Conservation (phyloP, 1,284 basidiomycete genomes). For the Rhodofomes roseus region DNA sequence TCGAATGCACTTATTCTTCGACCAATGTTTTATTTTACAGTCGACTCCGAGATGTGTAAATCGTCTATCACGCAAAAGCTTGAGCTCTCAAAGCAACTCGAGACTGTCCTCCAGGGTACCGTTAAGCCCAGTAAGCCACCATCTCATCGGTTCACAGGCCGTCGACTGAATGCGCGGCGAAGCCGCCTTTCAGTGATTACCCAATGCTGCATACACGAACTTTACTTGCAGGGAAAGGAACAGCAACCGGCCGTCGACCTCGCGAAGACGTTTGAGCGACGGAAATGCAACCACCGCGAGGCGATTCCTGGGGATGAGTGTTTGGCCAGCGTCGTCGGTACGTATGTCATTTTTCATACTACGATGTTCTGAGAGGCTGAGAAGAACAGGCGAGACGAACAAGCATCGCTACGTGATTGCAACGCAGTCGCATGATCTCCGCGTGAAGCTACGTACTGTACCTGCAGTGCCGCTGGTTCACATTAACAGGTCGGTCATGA, state of each 20-base stretch:
- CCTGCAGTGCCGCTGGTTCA: constrained; percentile 87
- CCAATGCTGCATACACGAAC: constrained; percentile 89
- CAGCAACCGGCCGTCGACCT: constrained; percentile 78
- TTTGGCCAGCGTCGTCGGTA: constrained; percentile 78
- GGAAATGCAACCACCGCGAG: constrained; percentile 93
- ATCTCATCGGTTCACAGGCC: neutral
- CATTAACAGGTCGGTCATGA: constrained; percentile 85
- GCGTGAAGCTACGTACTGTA: constrained; percentile 60
- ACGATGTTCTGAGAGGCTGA: neutral
- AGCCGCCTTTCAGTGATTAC: constrained; percentile 82
- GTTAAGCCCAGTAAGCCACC: constrained; percentile 80
- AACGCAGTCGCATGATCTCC: constrained; percentile 70
- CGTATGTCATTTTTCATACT: constrained; percentile 21
- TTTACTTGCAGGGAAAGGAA: constrained; percentile 76
- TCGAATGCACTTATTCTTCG: constrained; percentile 2
- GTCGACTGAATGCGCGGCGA: constrained; percentile 26
- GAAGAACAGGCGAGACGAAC: constrained; percentile 69
- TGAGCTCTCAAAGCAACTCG: constrained; percentile 73
- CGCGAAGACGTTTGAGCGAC: constrained; percentile 89
- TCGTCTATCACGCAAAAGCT: constrained; percentile 65
- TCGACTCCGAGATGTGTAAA: constrained; percentile 84
- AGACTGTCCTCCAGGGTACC: constrained; percentile 74
- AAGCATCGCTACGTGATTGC: constrained; percentile 89
- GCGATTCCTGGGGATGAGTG: constrained; percentile 83
- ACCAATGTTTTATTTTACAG: constrained; percentile 48